Conservation (phyloP, 495 filamentous ascomycete species). For the Rusavskia elegans region DNA sequence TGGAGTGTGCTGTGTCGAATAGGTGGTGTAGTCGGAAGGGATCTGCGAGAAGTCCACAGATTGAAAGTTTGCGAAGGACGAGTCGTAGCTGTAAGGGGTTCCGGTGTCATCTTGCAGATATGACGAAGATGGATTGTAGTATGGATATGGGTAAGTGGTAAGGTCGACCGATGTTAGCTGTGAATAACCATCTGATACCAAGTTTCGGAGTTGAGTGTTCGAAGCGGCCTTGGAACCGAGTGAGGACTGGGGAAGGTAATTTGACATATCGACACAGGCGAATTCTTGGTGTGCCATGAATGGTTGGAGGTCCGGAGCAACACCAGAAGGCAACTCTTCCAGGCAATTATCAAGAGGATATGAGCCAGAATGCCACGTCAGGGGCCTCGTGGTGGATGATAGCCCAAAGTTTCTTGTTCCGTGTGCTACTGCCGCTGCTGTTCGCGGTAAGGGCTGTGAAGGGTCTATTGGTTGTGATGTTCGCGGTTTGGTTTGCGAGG, state of each 20-base stretch:
- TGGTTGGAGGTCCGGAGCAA: background rate
- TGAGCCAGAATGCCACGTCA: constrained; percentile 51
- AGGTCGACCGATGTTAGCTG: too few relatives aligned
- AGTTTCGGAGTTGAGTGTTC: background rate
- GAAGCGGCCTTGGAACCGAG: background rate
- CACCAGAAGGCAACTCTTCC: background rate
- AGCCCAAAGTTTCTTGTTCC: constrained; percentile 11
- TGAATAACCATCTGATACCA: background rate
- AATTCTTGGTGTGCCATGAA: too few relatives aligned
- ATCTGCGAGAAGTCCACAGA: constrained; percentile 6
- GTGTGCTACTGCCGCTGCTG: constrained; percentile 5
- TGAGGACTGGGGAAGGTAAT: background rate
- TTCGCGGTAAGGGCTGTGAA: background rate
- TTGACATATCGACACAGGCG: background rate
- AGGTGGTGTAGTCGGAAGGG: constrained; percentile 4
- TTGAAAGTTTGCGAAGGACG: constrained; percentile 1
- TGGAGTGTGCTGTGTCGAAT: constrained; percentile 39
- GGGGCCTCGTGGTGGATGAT: constrained; percentile 31
- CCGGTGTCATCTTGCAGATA: background rate
- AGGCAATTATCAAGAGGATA: background rate
- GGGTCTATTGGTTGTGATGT: background rate
- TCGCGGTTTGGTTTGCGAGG: constrained; percentile 14
- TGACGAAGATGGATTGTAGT: background rate
- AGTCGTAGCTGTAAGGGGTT: background rate
- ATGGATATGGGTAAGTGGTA: too few relatives aligned